Evolutionary conservation across 2,329 filamentous ascomycete species (phyloP), one percentile per base, ranked within the genome.

Genomic region (Penicillium sp.): DNA sequence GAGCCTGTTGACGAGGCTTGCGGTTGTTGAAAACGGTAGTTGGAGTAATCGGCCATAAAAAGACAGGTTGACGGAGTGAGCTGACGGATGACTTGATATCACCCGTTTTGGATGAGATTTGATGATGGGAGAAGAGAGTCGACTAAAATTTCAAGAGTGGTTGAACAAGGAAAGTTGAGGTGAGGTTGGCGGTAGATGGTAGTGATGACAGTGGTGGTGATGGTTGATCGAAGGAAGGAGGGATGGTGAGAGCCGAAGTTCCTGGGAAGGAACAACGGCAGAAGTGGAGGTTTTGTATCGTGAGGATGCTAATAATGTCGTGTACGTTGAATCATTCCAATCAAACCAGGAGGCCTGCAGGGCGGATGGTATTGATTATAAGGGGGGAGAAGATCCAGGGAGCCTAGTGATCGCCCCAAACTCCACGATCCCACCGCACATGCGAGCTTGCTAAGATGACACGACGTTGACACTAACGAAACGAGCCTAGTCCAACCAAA

Each of bases 391-490:
- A 15, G 72, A 73, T 69, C 61, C 66, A 71, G 65, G 68, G 68
- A 66, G 66, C n/a, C 68, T 66, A 68, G 66, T 68, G 72, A 75
- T 75, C 72, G 72, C 70, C 72, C 70, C 71, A 69, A 73, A 70
- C 68, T 76, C 73, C 70, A 75, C 73, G 75, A 76, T 76, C 69
- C 70, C 68, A 70, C 64, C 61, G 62, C 66, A 72, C 71, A 75
- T 44, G 40, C 40, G 10, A 44, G n/a, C 50, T 33, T 74, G 70
- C 68, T 73, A 69, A 68, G 68, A 74, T 75, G 73, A 75, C 75
- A 76, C 74, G 72, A 75, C 73, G 72, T 76, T 76, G 73, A 76
- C 73, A 74, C 72, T 71, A 73, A 70, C 67, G 67, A 73, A 73
- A 69, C 53, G 64, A 70, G 72, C 64, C 65, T 72, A 70, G 67